Evolutionary conservation across 2,329 filamentous ascomycete species (phyloP), one percentile per base, ranked within the genome.

Genomic region (Stachybotrys elegans): DNA sequence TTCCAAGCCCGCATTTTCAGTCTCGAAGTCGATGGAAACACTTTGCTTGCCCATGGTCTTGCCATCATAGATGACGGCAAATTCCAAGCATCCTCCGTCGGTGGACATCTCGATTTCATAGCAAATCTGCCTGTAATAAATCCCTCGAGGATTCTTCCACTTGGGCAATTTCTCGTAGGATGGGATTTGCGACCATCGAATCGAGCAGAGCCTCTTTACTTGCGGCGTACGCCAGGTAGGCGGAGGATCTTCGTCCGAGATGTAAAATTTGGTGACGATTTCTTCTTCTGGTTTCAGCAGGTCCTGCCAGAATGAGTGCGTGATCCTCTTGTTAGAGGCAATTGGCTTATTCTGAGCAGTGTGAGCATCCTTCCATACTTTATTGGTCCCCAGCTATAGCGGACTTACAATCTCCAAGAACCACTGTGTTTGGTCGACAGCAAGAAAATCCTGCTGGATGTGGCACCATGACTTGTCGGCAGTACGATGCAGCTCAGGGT

Each of bases 341-440:
- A 52, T 40, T 3, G 17, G 34, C 6, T 51, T 40, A 5, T 41
- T 44, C 49, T 52, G 25, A 16, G 29, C n/a, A 20, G n/a, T 11
- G 41, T n/a, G n/a, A n/a, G n/a, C 3, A 9, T 29, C 13, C 4
- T n/a, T 25, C 2, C 16, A 8, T n/a, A 6, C n/a, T n/a, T n/a
- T n/a, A n/a, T n/a, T n/a, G n/a, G n/a, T n/a, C n/a, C n/a, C n/a
- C n/a, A n/a, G 14, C n/a, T 16, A 12, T 9, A 17, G 3, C 9
- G 8, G 13, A 16, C 38, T 29, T 29, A 40, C 38, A 6, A 40
- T 40, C 17, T 16, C 20, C 2, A 63, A 25, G 34, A 62, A 66
- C 63, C 63, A 67, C 1, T 44, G 8, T 6, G 57, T 53, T 20
- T 65, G 62, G 6, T 54, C 41, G 0, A 1, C 0, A 0, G 51